A percentile compares a stretch with the other conserved stretches of the same genome.
Evolutionary conservation across 192 early-diverging fungal species (phyloP).

Genomic region (Linnemannia zychae): DNA sequence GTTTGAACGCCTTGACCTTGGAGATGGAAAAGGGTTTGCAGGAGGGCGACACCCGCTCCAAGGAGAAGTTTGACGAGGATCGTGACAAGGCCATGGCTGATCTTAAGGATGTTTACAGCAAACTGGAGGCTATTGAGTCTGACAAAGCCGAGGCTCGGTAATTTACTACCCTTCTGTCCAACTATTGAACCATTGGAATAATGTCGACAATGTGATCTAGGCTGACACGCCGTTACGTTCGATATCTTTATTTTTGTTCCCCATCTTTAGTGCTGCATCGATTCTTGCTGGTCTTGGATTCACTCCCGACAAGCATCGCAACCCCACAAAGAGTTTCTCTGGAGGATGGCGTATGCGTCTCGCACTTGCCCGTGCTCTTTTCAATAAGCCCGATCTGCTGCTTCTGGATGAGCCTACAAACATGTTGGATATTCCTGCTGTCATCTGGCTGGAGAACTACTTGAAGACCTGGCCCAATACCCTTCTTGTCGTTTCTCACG

Average conservation of each 20-base stretch:
- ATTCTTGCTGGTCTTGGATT: constrained; percentile 99
- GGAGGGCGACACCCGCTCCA: constrained; percentile 63
- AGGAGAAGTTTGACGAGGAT: constrained; percentile 57
- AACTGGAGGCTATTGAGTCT: constrained; percentile 95
- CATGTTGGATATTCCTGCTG: constrained; percentile 96
- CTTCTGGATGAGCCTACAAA: constrained; percentile 95
- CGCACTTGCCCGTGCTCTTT: constrained; percentile 95
- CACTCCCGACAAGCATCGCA: constrained; percentile 76
- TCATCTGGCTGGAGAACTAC: constrained; percentile 98
- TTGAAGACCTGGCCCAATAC: constrained; percentile 93
- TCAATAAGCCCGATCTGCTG: constrained; percentile 93
- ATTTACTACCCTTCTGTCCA: not conserved
- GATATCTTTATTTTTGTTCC: not conserved
- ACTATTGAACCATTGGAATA: not conserved
- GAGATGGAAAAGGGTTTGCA: constrained; percentile 64
- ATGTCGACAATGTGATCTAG: not conserved
- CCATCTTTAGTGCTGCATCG: constrained; percentile 79
- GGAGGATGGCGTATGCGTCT: constrained; percentile 99
- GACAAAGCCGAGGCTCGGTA: constrained; percentile 95
- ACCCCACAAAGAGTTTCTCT: constrained; percentile 94
- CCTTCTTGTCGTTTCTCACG: constrained; percentile 97
- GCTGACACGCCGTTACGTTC: not conserved
- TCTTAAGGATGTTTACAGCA: constrained; percentile 87
- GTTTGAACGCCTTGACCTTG: constrained; percentile 68
- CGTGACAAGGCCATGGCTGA: constrained; percentile 51